Conservation (phyloP, 2,329 filamentous ascomycete species). For the Colletotrichum graminicola region DNA sequence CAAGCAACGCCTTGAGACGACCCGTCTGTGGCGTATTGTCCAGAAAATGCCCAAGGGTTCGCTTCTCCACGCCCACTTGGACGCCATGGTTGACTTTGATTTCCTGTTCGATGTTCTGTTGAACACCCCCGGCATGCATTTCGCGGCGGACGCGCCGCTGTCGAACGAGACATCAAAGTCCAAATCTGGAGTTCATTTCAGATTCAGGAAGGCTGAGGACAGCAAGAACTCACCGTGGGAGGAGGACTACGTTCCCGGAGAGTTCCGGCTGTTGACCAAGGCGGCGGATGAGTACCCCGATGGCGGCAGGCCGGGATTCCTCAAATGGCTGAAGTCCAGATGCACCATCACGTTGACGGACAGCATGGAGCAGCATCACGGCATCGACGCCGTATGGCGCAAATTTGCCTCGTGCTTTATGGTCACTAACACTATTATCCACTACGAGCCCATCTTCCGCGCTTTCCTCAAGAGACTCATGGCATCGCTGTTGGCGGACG, state of each 20-base stretch:
- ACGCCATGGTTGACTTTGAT: slow-evolving; percentile 85
- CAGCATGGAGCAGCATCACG: slow-evolving; percentile 79
- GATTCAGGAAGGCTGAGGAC: slow-evolving; percentile 58
- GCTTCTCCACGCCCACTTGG: slow-evolving; percentile 82
- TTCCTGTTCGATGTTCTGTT: slow-evolving; percentile 78
- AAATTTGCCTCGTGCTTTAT: slow-evolving; percentile 79
- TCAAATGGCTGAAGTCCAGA: slow-evolving; percentile 77
- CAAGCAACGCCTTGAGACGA: slow-evolving; percentile 80
- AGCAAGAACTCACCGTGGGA: slow-evolving; percentile 67
- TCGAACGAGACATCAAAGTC: slow-evolving; percentile 62
- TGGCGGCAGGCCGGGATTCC: slow-evolving; percentile 74
- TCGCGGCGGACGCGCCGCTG: slow-evolving; percentile 68
- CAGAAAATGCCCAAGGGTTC: slow-evolving; percentile 85
- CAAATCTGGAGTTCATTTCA: slow-evolving; percentile 68
- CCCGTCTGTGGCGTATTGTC: slow-evolving; percentile 82
- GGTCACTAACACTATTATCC: slow-evolving; percentile 76
- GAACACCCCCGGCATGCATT: slow-evolving; percentile 75
- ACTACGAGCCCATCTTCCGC: slow-evolving; percentile 86
- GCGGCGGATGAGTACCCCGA: slow-evolving; percentile 79
- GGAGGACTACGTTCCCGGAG: slow-evolving; percentile 66
- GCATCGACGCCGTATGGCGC: slow-evolving; percentile 81
- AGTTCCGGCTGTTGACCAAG: slow-evolving; percentile 63
- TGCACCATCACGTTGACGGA: slow-evolving; percentile 77
- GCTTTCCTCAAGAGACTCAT: slow-evolving; percentile 77
- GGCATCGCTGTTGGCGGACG: slow-evolving; percentile 75